These are phyloP conservation scores for Pneumocystis wakefieldiae DNA, from an alignment of 1,139 yeast genomes.

Conservation along the genomic window DNA sequence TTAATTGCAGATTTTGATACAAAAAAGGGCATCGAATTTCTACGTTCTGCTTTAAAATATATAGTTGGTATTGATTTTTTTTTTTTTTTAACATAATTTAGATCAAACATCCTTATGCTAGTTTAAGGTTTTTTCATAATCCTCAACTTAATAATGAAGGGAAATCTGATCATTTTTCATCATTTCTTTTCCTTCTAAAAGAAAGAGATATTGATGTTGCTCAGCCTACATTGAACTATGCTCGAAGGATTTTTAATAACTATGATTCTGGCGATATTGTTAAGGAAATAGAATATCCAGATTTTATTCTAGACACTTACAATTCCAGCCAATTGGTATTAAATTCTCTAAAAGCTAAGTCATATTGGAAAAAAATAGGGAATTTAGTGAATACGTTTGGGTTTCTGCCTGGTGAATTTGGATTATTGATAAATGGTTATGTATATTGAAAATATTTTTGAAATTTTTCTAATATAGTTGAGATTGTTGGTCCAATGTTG, in stretches of 20 bases:
- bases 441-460: neutral
- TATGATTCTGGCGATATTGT: neutral
- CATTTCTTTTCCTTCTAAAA: neutral
- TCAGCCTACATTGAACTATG: neutral
- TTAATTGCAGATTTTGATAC: slow-evolving; percentile 41
- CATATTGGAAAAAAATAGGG: neutral
- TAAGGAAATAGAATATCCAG: neutral
- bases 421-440: neutral
- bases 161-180: neutral
- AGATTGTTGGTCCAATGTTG: neutral
- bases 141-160: slow-evolving; percentile 7
- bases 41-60: slow-evolving; percentile 27
- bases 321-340: neutral
- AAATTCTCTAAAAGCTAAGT: neutral
- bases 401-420: neutral
- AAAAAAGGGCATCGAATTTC: slow-evolving; percentile 28
- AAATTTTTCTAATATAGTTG: neutral
- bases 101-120: slow-evolving; percentile 20
- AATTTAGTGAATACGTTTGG: neutral
- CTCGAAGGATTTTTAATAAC: neutral
- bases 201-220: neutral
- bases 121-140: slow-evolving; percentile 25
- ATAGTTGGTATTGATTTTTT: slow-evolving; percentile 2
- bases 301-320: neutral
- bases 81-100: slow-evolving; percentile 3